phyloP scores from a whole-genome alignment of 2,329 filamentous ascomycete genomes.

The Chrysoporthe deuterocubensis region DNA sequence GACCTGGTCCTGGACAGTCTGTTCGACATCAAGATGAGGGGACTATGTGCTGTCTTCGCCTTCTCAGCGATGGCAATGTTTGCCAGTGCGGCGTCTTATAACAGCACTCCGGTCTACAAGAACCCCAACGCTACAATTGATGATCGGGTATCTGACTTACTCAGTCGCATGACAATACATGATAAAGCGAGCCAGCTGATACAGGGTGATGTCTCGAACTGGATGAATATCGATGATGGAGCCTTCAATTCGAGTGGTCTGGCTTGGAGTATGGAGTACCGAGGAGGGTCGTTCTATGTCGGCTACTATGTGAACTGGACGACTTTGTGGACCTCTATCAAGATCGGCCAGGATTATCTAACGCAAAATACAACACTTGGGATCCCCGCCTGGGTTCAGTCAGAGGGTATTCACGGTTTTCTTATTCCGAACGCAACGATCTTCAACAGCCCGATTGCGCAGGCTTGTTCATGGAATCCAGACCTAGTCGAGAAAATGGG shows the following conservation, averaged over 20 bases:
- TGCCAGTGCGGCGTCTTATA: constrained; percentile 23
- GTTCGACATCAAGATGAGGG: neutral
- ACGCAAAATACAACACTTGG: constrained; percentile 68
- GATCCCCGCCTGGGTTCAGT: constrained; percentile 75
- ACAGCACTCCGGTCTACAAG: constrained; percentile 58
- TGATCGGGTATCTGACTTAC: constrained; percentile 67
- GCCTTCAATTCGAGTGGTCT: constrained; percentile 70
- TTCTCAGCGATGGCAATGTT: constrained; percentile 24
- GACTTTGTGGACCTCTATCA: constrained; percentile 65
- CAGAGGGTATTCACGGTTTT: constrained; percentile 75
- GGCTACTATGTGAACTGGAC: constrained; percentile 68
- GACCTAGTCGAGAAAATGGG: constrained; percentile 69
- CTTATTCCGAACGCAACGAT: constrained; percentile 75
- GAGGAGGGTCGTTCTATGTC: constrained; percentile 74
- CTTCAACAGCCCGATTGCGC: constrained; percentile 77
- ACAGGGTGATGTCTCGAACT: constrained; percentile 73
- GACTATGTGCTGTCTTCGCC: constrained; percentile 13
- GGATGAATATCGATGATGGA: constrained; percentile 70
- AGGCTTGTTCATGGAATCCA: constrained; percentile 73
- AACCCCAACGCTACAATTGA: constrained; percentile 65
- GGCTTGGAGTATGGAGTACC: constrained; percentile 66
- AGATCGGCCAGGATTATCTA: constrained; percentile 70
- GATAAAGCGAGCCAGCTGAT: constrained; percentile 74
- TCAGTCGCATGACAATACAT: constrained; percentile 73
- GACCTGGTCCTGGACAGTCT: neutral